Percentiles rank a stretch among this genome's conserved stretches.
phyloP scores from a whole-genome alignment of 2,329 filamentous ascomycete species.

The Pseudogymnoascus sp. region DNA sequence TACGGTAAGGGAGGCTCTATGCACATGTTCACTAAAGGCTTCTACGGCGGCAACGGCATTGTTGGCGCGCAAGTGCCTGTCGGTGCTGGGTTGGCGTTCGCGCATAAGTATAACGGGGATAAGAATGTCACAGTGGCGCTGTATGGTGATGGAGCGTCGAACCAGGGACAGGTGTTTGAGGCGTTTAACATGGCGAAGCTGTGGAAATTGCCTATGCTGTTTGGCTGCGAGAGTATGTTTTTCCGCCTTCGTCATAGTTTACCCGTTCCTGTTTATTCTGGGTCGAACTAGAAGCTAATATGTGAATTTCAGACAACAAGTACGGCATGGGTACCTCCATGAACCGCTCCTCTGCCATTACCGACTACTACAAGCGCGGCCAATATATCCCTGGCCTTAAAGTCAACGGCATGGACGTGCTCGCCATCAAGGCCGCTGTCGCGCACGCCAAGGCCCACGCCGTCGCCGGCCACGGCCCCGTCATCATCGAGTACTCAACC shows the following conservation, averaged over 20 bases:
- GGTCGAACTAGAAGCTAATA: no score
- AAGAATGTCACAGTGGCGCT: conserved; percentile 82
- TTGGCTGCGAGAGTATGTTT: conserved; percentile 89
- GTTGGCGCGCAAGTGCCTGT: conserved; percentile 98
- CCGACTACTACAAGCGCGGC: conserved; percentile 99
- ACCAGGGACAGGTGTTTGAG: conserved; percentile 99
- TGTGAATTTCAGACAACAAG: conserved; percentile 73
- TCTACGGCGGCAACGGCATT: conserved; percentile 98
- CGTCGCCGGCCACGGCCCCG: conserved; percentile 73
- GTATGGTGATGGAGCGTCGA: conserved; percentile 96
- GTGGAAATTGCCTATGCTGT: conserved; percentile 92
- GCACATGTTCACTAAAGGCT: conserved; percentile 99
- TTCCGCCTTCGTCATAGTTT: no score
- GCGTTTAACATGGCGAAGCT: conserved; percentile 99
- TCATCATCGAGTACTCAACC: conserved; percentile 97
- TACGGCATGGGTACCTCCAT: conserved; percentile 99
- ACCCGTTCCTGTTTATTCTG: no score
- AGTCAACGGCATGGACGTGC: conserved; percentile 99
- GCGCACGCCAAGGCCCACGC: conserved; percentile 89
- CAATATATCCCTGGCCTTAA: conserved; percentile 99
- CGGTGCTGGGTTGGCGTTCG: conserved; percentile 91
- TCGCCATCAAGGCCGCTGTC: conserved; percentile 94
- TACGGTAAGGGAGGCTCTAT: conserved; percentile 99
- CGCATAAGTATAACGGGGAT: conserved; percentile 85
- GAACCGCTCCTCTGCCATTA: conserved; percentile 85